Base-by-base conservation (phyloP, 2,329 filamentous ascomycete species). In the Pleurostoma richardsiae region DNA sequence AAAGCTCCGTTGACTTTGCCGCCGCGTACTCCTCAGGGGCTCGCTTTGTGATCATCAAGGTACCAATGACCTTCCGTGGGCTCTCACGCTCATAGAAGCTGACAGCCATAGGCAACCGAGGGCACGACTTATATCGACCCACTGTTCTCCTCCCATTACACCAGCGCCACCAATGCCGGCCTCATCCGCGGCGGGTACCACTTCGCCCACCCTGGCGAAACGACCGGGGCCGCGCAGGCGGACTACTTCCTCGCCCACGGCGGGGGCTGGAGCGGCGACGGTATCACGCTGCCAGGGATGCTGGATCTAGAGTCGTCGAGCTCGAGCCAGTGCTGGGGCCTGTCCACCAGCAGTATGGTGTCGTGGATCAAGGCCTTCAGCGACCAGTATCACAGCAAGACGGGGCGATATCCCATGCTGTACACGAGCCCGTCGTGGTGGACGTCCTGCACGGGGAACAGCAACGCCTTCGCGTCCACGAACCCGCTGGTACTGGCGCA, bases 131-230 rank as follows among this genome's bases (percentile, higher is more conserved):
- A 69, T 56, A 67, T 54, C 31, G 69, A 73, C 52, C 56, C 65
- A n/a, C n/a, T n/a, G 28, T 80, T 80, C 63, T 69, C 63, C 49
- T 58, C 53, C 30, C 74, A 80, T 55, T 79, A 78, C 59, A 62
- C 50, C 3, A 68, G 68, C 29, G 75, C 76, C 31, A 78, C 74
- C 40, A 64, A 64, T 6, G 75, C 74, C 3, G 71, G 70, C 28
- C 62, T 82, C 49, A 73, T 80, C 58, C 74, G 76, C 27, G 77
- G 77, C 42, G 76, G 69, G 33, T 80, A 80, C 56, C 77, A 81
- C 66, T 79, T 78, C 52, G 77, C 77, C 4, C 69, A 68, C 33
- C 76, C 74, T 0, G 66, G 59, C 42, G 55, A 57, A 11, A 68
- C 67, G 52, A 64, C 69, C 4, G 75, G 72, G 11, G 62, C 70